Base-by-base conservation (phyloP, 2,329 filamentous ascomycete species). In the Camillea tinctor region DNA sequence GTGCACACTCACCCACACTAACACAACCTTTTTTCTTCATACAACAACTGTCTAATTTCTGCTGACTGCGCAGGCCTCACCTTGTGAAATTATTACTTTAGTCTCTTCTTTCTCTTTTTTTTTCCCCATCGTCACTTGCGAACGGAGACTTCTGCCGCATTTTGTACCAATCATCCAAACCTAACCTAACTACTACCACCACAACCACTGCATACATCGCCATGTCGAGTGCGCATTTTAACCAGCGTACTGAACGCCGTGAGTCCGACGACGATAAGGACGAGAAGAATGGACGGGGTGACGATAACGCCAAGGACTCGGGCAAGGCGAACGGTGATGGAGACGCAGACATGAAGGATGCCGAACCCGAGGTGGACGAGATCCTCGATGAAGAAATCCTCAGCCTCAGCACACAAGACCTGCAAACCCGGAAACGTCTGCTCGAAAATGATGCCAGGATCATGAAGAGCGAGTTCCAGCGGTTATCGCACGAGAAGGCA, bases 371-470 rank as follows among this genome's bases (percentile, higher is more conserved):
- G 66, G 88, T 91, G 69, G 91, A 94, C 54, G 89, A 96, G 68
- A 84, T 93, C 57, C 84, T 99, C 66, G 94, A 98, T 77, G 89
- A 94, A 58, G 95, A 99, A 80, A 94, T 99, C 71, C 86, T 98
- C 62, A 89, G 87, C 75, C 89, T 96, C 70, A 94, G 90, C 82
- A 98, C 95, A 81, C 88, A 92, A 81, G 95, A 99, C 80, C 96
- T 99, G 72, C 84, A 92, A 72, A 96, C 93, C 71, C 87, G 95
- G 76, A 91, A 89, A 81, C 89, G 93, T 73, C 84, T 99, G 73
- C 83, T 99, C 67, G 95, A 99, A 79, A 99, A 99, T 78, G 95
- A 99, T 78, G 91, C 95, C 72, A 87, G 95, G 72, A 98, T 99
- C 79, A 98, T 99, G 93, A 94, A 91, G 84, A 97, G 93, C 83